These are phyloP conservation scores for Gymnopilus dilepis DNA, from an alignment of 768 basidiomycete species.

Conservation along the genomic window DNA sequence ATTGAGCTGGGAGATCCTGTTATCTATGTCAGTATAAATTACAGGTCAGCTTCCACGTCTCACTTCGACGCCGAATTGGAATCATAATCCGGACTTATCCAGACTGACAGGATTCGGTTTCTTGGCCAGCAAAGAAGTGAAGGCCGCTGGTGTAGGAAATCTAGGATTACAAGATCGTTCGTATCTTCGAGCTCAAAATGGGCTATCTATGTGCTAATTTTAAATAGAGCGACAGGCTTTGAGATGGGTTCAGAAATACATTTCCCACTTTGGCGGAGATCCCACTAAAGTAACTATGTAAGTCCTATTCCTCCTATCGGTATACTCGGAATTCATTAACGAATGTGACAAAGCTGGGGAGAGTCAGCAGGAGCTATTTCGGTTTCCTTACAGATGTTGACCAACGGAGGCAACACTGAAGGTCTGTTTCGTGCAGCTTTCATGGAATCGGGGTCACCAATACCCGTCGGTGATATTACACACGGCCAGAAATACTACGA, in stretches of 20 bases:
- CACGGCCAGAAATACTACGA: conserved; percentile 54
- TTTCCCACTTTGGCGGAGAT: conserved; percentile 68
- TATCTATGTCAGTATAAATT: conserved; percentile 61
- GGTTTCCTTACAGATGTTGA: conserved; percentile 54
- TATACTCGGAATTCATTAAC: background rate
- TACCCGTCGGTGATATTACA: conserved; percentile 47
- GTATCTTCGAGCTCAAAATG: conserved; percentile 21
- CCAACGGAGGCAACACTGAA: conserved; percentile 48
- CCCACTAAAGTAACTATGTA: conserved; percentile 63
- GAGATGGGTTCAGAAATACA: conserved; percentile 71
- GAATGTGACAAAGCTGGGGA: conserved; percentile 36
- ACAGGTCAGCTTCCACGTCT: conserved; percentile 33
- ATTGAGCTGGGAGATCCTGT: conserved; percentile 47
- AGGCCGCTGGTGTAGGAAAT: conserved; percentile 58
- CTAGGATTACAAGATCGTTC: conserved; percentile 71
- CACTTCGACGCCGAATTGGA: background rate
- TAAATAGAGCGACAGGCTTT: conserved; percentile 57
- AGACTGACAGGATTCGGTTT: conserved; percentile 50
- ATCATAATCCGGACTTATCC: background rate
- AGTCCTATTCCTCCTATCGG: conserved; percentile 19
- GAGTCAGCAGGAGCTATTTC: conserved; percentile 59
- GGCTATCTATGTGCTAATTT: background rate
- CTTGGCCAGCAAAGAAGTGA: conserved; percentile 55
- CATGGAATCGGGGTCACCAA: conserved; percentile 55
- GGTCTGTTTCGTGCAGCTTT: conserved; percentile 54